Conservation (phyloP, 1,139 yeast species). For the Taphrina deformans region DNA sequence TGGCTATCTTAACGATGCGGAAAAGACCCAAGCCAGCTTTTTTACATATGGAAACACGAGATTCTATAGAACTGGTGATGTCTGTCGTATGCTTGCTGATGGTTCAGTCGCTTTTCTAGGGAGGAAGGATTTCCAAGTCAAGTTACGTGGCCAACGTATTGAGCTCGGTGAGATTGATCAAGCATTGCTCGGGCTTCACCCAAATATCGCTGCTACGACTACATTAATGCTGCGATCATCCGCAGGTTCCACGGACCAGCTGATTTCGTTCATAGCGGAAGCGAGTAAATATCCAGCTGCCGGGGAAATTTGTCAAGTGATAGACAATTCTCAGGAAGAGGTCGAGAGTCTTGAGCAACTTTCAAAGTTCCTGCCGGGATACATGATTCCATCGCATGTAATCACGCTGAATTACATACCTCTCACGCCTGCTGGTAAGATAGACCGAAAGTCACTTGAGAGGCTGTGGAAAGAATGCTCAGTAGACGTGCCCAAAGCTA, state of each 20-base stretch:
- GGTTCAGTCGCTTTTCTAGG: conserved; percentile 38
- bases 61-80: conserved; percentile 41
- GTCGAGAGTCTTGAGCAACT: conserved; percentile 29
- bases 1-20: conserved; percentile 39
- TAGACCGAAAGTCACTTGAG: conserved; percentile 30
- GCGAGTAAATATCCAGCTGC: neutral
- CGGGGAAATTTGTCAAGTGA: neutral
- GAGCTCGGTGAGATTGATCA: conserved; percentile 40
- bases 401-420: conserved; percentile 38
- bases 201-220: conserved; percentile 31
- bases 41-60: conserved; percentile 5
- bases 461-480: neutral
- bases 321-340: neutral
- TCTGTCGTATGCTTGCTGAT: conserved; percentile 39
- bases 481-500: neutral
- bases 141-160: conserved; percentile 40
- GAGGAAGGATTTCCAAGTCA: conserved; percentile 40
- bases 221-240: conserved; percentile 36
- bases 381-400: conserved; percentile 40
- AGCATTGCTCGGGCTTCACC: conserved; percentile 20
- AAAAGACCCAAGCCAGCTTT: conserved; percentile 38
- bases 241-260: conserved; percentile 36
- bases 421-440: conserved; percentile 39
- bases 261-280: conserved; percentile 35
- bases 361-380: conserved; percentile 34